These are phyloP conservation scores for Cantharellus cinnabarinus DNA, from an alignment of 768 basidiomycete genomes.

Conservation along the genomic window DNA sequence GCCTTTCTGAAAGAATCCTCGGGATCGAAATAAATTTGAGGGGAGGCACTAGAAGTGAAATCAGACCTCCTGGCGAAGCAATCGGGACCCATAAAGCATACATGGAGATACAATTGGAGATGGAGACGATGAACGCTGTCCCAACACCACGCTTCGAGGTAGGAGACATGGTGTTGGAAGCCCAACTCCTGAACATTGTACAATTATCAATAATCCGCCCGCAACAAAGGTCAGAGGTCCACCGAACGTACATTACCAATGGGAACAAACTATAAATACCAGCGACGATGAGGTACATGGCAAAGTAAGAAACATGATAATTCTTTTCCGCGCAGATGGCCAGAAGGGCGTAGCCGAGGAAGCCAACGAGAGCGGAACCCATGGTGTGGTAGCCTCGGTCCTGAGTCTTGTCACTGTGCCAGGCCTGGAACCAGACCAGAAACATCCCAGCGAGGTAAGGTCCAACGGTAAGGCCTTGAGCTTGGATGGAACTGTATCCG, in stretches of 20 bases:
- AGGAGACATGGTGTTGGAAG: conserved; percentile 35
- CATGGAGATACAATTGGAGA: conserved; percentile 39
- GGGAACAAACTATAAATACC: conserved; percentile 37
- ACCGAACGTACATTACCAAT: conserved; percentile 29
- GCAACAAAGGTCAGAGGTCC: neutral
- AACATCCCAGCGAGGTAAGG: neutral
- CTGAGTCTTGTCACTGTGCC: conserved; percentile 32
- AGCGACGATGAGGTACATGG: conserved; percentile 34
- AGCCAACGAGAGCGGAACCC: conserved; percentile 25
- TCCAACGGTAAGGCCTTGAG: conserved; percentile 1
- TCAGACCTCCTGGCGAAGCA: neutral
- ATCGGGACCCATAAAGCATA: conserved; percentile 12
- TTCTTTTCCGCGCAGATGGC: conserved; percentile 31
- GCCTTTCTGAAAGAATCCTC: conserved; percentile 31
- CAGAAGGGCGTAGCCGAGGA: conserved; percentile 34
- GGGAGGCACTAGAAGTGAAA: conserved; percentile 23
- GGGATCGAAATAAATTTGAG: conserved; percentile 37
- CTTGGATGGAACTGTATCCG: neutral
- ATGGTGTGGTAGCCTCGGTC: conserved; percentile 39
- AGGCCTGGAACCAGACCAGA: conserved; percentile 14
- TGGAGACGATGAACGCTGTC: conserved; percentile 38
- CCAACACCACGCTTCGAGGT: conserved; percentile 41
- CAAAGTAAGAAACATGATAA: conserved; percentile 35
- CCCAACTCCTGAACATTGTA: conserved; percentile 29
- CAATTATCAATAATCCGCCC: no score